Evolutionary conservation across 1,139 yeast species (phyloP), one percentile per base, ranked within the genome.

Genomic region (Pichia sp.): DNA sequence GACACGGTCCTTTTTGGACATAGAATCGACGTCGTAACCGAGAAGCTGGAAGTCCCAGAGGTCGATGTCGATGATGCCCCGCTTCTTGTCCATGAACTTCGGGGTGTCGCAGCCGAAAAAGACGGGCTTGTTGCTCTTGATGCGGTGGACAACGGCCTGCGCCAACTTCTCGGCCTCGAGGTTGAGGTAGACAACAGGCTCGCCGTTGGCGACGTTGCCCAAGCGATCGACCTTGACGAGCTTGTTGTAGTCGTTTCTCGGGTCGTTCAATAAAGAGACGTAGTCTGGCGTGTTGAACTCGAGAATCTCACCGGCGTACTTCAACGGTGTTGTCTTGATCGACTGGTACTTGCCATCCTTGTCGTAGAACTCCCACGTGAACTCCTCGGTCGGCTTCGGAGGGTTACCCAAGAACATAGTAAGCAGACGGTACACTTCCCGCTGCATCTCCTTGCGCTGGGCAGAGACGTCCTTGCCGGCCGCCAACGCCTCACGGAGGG

Each of bases 31-130:
- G 64, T 76, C 81, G 73, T 72, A 87, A 0, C 85, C 91, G 57
- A 87, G 76, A 53, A 85, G 73, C 57, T 77, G 71, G 69, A 82
- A 85, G 64, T 85, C 84, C 80, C 84, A 88, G 20, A 86, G 78
- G 40, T 79, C 76, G 16, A 80, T 72, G 66, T 87, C 95, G 79
- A 88, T 84, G 50, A 87, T 71, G 57, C 96, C 96, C 12, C 79
- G 67, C 33, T 68, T 68, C 57, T 77, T 76, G 69, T 84, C 80
- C 77, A 80, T 81, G 61, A 74, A 74, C 66, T 84, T 84, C n/a
- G 92, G 93, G 17, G 91, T 89, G 70, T 88, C 95, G 36, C 91
- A 84, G 17, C 95, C 96, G 66, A 88, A 88, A 72, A 87, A 88
- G 4, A 88, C 88, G 0, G 95, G 87, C 69, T 85, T 85, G 70